phyloP scores from a whole-genome alignment of 2,329 filamentous ascomycete genomes.

The Ambrosiella beaveri region DNA sequence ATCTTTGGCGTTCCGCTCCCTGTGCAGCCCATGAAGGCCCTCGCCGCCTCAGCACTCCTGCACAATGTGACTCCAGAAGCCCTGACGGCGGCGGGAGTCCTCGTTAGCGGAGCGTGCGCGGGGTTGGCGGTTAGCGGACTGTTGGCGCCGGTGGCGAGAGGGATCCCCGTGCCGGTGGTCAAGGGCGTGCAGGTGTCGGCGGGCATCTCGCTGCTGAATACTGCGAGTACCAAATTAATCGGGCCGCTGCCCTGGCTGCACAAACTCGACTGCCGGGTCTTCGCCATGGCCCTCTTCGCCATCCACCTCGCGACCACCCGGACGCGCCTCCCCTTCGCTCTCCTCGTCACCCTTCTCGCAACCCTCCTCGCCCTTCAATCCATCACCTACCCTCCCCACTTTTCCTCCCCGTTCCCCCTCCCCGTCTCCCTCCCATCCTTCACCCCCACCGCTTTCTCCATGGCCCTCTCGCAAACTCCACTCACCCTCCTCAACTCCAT shows the following conservation, averaged over 20 bases:
- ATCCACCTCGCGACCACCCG: slow-evolving; percentile 52
- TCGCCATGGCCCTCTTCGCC: slow-evolving; percentile 58
- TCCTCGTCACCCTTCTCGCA: slow-evolving; percentile 53
- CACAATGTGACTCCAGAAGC: slow-evolving; percentile 31
- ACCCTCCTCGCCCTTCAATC: slow-evolving; percentile 38
- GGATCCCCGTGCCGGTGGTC: slow-evolving; percentile 71
- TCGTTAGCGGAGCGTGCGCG: slow-evolving; percentile 57
- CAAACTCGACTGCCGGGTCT: slow-evolving; percentile 60
- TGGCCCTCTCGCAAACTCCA: slow-evolving; percentile 73
- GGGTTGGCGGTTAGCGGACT: slow-evolving; percentile 64
- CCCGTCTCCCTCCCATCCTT: slow-evolving; percentile 25
- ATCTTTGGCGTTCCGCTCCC: slow-evolving; percentile 79
- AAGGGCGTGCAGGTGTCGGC: slow-evolving; percentile 93
- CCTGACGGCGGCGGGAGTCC: slow-evolving; percentile 50
- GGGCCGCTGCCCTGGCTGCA: slow-evolving; percentile 38
- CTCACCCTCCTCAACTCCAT: slow-evolving; percentile 87
- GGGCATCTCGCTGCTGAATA: slow-evolving; percentile 65
- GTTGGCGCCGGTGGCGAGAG: slow-evolving; percentile 53
- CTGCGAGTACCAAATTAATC: slow-evolving; percentile 46
- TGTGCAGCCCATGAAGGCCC: slow-evolving; percentile 82
- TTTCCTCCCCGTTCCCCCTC: not conserved
- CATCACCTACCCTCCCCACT: slow-evolving; percentile 25
- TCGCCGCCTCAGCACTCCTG: slow-evolving; percentile 75
- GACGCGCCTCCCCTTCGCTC: slow-evolving; percentile 58
- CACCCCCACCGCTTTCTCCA: slow-evolving; percentile 24